Base-by-base conservation (phyloP, 306 rosid genomes). In the Cucurbita ficifolia region DNA sequence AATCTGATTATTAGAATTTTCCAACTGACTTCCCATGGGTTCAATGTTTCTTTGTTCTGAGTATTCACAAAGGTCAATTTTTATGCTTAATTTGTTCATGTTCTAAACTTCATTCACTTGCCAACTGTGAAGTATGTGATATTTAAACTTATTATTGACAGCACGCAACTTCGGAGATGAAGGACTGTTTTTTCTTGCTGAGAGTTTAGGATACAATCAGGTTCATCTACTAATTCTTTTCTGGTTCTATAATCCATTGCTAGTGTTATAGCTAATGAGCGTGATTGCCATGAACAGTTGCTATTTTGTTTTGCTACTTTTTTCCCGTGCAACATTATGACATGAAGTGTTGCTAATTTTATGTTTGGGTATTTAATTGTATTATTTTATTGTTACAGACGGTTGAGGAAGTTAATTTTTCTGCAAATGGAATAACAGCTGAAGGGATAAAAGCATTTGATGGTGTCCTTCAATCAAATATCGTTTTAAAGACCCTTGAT, bases 101-200 rank as follows among this genome's bases (percentile, higher is more conserved):
- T 52, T 52, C 11, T 50, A 8, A 70, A 29, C 22, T 29, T 50
- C 35, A 14, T 70, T 49, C 10, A 18, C 74, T 69, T 69, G 58
- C 43, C 57, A 42, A 46, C 9, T 48, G 58, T 12, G 74, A 48
- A 45, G 42, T 12, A 42, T 39, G 13, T 58, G 59, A 24, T 40
- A 58, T 61, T 43, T 59, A 36, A 24, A 22, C 12, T 22, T 13
- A 49, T 75, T 42, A 76, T 78, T 85, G 78, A 77, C 89, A 94
- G 99, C 92, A n/a, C 93, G 88, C 75, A 94, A 86, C 85, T 91
- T 94, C 81, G 96, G 99, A 39, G 95, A 94, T 81, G 97, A 94
- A 72, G 99, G 99, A 46, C 78, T 94, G 62, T 86, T 89, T 85
- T 91, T 89, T 82, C 97, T 94, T 74, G 86, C 97, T 14, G 89